Conservation (phyloP, 257 asterid species). For the Euphrasia confusa region DNA sequence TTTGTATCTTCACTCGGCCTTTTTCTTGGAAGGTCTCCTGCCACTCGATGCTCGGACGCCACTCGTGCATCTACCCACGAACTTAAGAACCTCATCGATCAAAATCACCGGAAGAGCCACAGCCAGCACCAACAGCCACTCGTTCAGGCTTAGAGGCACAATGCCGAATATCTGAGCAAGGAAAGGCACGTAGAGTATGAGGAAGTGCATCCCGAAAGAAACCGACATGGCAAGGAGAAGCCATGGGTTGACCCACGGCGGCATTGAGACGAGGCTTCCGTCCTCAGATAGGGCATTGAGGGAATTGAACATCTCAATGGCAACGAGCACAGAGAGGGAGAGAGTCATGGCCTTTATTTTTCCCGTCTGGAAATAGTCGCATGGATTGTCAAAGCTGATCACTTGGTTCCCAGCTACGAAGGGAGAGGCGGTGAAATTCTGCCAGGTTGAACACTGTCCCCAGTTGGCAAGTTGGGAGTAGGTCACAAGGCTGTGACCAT, state of each 20-base stretch:
- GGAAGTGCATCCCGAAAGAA: slow-evolving; percentile 89
- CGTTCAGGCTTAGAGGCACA: slow-evolving; percentile 81
- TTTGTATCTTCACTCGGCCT: slow-evolving; percentile 45
- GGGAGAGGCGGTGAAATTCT: slow-evolving; percentile 71
- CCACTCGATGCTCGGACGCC: slow-evolving; percentile 31
- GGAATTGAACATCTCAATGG: slow-evolving; percentile 96
- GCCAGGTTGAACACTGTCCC: slow-evolving; percentile 91
- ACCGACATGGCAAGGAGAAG: slow-evolving; percentile 92
- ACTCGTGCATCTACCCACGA: slow-evolving; percentile 72
- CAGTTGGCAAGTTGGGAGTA: slow-evolving; percentile 83
- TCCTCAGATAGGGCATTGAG: slow-evolving; percentile 94
- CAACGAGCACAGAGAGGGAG: slow-evolving; percentile 87
- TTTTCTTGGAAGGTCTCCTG: slow-evolving; percentile 46
- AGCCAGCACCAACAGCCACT: slow-evolving; percentile 76
- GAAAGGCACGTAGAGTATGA: slow-evolving; percentile 92
- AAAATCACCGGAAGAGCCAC: slow-evolving; percentile 84
- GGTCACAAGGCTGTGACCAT: slow-evolving; percentile 90
- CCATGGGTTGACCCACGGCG: slow-evolving; percentile 99
- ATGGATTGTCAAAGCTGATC: slow-evolving; percentile 61
- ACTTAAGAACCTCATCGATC: slow-evolving; percentile 83
- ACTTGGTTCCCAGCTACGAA: slow-evolving; percentile 71
- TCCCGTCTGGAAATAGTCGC: slow-evolving; percentile 85
- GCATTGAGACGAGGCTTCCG: slow-evolving; percentile 91
- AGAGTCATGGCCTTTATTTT: slow-evolving; percentile 96
- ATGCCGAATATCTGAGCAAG: slow-evolving; percentile 84